Conservation (phyloP, 2,329 filamentous ascomycete genomes). For the Aspergillus ochraceoroseus region DNA sequence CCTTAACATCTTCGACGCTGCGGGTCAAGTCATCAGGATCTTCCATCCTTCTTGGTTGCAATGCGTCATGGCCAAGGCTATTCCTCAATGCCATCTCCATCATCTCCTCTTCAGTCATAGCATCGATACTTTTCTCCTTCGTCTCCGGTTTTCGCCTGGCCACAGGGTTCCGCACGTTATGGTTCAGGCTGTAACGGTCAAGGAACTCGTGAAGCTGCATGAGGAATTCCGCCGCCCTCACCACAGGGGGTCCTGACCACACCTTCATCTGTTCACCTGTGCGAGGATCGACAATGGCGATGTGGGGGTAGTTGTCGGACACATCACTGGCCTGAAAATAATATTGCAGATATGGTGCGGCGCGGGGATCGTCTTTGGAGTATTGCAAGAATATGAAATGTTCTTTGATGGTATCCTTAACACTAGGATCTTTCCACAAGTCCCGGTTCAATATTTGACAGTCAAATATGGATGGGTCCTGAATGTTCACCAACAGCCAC, state of each 20-base stretch:
- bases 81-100: constrained; percentile 88
- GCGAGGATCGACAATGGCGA: constrained; percentile 89
- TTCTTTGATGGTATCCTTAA: constrained; percentile 76
- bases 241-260: constrained; percentile 81
- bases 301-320: constrained; percentile 88
- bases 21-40: constrained; percentile 89
- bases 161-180: constrained; percentile 88
- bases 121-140: constrained; percentile 68
- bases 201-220: constrained; percentile 92
- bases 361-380: constrained; percentile 74
- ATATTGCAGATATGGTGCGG: constrained; percentile 78
- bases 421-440: constrained; percentile 82
- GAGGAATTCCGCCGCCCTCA: constrained; percentile 72
- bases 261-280: constrained; percentile 97
- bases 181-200: constrained; percentile 88
- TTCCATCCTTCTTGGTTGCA: constrained; percentile 51
- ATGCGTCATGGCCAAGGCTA: constrained; percentile 61
- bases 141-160: constrained; percentile 69
- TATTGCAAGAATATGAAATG: constrained; percentile 97
- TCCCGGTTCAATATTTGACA: constrained; percentile 93
- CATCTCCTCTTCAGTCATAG: constrained; percentile 97
- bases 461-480: constrained; percentile 88
- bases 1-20: constrained; percentile 47
- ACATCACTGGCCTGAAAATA: constrained; percentile 79
- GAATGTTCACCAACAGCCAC: constrained; percentile 93